Evolutionary conservation across 176 grass and related monocot genomes (phyloP).

Genomic region (Raddia distichophylla): DNA sequence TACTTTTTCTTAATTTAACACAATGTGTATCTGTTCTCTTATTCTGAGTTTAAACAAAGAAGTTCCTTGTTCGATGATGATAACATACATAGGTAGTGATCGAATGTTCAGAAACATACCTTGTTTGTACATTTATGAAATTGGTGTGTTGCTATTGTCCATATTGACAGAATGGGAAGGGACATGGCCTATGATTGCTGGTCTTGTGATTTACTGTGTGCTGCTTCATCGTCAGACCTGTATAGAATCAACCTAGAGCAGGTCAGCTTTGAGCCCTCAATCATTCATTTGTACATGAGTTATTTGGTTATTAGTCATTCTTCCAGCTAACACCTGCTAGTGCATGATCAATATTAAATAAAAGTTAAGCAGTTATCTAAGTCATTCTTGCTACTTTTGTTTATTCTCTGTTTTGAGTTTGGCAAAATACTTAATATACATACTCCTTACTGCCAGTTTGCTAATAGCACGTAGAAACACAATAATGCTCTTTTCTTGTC

Average conservation of each 20-base stretch:
- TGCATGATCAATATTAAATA: conserved; percentile 19
- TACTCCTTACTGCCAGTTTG: neutral
- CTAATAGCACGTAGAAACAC: neutral
- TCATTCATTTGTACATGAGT: conserved; percentile 10
- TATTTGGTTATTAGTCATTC: neutral
- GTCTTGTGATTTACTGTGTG: conserved; percentile 92
- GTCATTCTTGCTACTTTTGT: neutral
- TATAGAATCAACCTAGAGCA: conserved; percentile 97
- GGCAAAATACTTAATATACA: neutral
- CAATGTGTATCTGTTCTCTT: conserved; percentile 1
- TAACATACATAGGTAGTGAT: conserved; percentile 2
- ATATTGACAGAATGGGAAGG: conserved; percentile 86
- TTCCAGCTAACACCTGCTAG: neutral
- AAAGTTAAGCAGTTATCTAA: neutral
- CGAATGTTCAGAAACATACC: neutral
- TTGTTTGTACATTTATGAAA: conserved; percentile 10
- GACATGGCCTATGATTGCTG: conserved; percentile 92
- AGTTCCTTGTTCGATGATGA: conserved; percentile 15
- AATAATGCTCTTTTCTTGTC: conserved; percentile 13
- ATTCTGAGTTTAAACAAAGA: conserved; percentile 23
- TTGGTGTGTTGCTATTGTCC: conserved; percentile 1
- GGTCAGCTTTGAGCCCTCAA: conserved; percentile 43
- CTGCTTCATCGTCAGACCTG: conserved; percentile 87
- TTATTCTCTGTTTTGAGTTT: neutral
- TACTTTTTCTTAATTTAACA: conserved; percentile 14